Evolutionary conservation across 2,329 filamentous ascomycete genomes (phyloP).

Genomic region (Periconia sp.): DNA sequence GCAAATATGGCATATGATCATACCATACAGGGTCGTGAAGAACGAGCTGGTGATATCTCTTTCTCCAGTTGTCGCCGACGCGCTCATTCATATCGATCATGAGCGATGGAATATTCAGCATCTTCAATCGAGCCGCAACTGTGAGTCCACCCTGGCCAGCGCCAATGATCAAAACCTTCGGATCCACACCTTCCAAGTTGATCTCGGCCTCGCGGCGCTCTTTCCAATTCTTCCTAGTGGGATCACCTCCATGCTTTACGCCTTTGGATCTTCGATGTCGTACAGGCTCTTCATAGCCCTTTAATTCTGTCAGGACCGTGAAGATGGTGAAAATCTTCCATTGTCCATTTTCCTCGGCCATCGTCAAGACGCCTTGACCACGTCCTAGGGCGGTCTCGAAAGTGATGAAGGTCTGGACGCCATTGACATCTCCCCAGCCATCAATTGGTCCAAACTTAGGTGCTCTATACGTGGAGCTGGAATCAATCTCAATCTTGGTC

Average conservation of each 20-base stretch:
- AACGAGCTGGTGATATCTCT: conserved; percentile 54
- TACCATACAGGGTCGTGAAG: conserved; percentile 50
- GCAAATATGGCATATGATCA: conserved; percentile 46
- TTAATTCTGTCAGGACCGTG: conserved; percentile 46
- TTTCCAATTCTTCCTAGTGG: conserved; percentile 37
- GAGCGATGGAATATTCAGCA: conserved; percentile 50
- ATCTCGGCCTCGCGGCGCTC: conserved; percentile 36
- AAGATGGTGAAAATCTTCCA: conserved; percentile 50
- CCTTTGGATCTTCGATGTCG: conserved; percentile 31
- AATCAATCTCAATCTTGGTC: conserved; percentile 38
- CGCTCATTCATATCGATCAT: conserved; percentile 52
- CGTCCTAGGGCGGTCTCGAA: conserved; percentile 38
- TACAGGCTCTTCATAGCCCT: conserved; percentile 40
- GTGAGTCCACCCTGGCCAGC: conserved; percentile 54
- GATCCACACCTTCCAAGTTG: conserved; percentile 28
- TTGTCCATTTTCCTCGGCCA: conserved; percentile 39
- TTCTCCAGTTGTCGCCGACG: conserved; percentile 55
- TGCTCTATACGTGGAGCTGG: conserved; percentile 16
- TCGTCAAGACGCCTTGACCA: conserved; percentile 41
- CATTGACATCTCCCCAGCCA: conserved; percentile 34
- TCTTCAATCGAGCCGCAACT: conserved; percentile 51
- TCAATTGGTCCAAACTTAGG: conserved; percentile 38
- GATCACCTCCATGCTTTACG: conserved; percentile 36
- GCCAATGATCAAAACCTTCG: conserved; percentile 41
- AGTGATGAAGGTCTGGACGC: conserved; percentile 33